Evolutionary conservation across 805 yeast genomes (phyloP).

Genomic region (Starmerella vaccinii): DNA sequence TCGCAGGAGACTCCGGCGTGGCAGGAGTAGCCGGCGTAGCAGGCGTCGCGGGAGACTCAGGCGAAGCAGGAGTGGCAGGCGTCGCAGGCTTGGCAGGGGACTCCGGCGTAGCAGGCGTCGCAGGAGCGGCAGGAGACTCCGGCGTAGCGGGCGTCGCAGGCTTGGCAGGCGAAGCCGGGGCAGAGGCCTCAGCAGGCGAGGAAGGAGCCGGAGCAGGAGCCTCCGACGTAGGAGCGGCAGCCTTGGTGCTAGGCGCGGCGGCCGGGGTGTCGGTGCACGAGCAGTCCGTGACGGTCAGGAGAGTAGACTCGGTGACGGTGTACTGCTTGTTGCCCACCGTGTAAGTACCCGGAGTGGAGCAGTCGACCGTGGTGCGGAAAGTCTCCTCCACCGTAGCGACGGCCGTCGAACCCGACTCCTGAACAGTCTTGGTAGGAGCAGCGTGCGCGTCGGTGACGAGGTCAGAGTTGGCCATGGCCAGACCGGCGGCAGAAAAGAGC

Average conservation of each 20-base stretch:
- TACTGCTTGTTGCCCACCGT: constrained; percentile 18
- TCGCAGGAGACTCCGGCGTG: neutral
- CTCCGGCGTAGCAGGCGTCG: constrained; percentile 4
- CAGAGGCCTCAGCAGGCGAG: constrained; percentile 12
- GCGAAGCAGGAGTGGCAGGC: constrained; percentile 22
- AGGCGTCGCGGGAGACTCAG: constrained; percentile 4
- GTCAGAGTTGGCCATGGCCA: neutral
- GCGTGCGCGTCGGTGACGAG: constrained; percentile 1
- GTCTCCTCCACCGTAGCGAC: constrained; percentile 7
- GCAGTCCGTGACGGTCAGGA: constrained; percentile 47
- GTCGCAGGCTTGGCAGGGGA: neutral
- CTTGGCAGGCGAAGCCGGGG: constrained; percentile 1
- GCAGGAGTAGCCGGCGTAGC: neutral
- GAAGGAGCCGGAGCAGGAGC: constrained; percentile 2
- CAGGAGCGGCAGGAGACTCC: constrained; percentile 9
- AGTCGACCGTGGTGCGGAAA: constrained; percentile 19
- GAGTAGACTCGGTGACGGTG: constrained; percentile 40
- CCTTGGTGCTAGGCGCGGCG: constrained; percentile 46
- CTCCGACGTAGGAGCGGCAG: constrained; percentile 8
- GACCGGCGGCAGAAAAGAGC: neutral
- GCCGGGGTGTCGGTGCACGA: constrained; percentile 54
- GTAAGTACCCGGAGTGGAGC: constrained; percentile 22
- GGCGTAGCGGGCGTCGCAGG: neutral
- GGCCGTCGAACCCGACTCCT: constrained; percentile 5
- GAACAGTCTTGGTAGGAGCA: neutral